These are phyloP conservation scores for Capsella rubella DNA, from an alignment of 441 rosid genomes.

Conservation along the genomic window DNA sequence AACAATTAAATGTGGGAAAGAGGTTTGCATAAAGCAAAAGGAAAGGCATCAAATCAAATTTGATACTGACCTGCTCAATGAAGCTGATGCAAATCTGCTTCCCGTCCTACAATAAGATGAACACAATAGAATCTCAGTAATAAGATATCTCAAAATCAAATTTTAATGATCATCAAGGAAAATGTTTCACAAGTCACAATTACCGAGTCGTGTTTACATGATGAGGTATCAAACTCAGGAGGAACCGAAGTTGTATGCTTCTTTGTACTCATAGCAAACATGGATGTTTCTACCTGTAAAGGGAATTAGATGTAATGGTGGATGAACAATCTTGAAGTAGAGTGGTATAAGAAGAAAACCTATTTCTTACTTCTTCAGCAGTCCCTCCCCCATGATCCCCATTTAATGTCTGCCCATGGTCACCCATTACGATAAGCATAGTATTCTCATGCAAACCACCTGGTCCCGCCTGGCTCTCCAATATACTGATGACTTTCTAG, in stretches of 20 bases:
- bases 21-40: conserved; percentile 21
- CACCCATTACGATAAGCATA: conserved; percentile 94
- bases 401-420: conserved; percentile 96
- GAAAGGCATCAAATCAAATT: conserved; percentile 34
- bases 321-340: conserved; percentile 29
- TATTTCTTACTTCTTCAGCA: conserved; percentile 79
- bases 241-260: conserved; percentile 64
- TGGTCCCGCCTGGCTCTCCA: conserved; percentile 76
- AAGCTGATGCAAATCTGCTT: conserved; percentile 65
- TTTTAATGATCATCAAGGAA: conserved; percentile 14
- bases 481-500: conserved; percentile 71
- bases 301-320: conserved; percentile 37
- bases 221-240: conserved; percentile 69
- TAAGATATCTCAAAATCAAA: conserved; percentile 8
- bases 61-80: conserved; percentile 77
- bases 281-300: conserved; percentile 88
- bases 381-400: conserved; percentile 99
- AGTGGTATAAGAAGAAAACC: conserved; percentile 19
- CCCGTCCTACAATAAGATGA: conserved; percentile 57
- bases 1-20: conserved; percentile 23
- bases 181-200: conserved; percentile 29
- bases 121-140: conserved; percentile 17
- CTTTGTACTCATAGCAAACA: conserved; percentile 92
- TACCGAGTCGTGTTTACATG: conserved; percentile 71
- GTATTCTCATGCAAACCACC: conserved; percentile 91